Evolutionary conservation across 2,329 filamentous ascomycete species (phyloP), one percentile per base, ranked within the genome.

Genomic region (Diaporthe amygdali): DNA sequence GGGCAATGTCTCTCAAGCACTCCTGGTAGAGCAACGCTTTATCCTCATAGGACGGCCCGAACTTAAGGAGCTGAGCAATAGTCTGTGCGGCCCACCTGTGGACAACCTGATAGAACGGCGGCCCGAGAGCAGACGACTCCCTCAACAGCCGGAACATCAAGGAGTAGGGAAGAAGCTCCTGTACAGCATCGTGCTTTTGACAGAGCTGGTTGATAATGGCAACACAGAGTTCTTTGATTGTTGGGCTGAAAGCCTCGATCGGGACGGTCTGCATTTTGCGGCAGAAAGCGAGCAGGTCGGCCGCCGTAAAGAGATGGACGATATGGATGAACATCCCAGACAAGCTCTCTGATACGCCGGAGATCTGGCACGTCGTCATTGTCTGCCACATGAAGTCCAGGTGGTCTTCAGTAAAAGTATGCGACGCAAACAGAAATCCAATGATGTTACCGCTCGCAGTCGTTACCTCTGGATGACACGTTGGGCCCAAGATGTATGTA

Each of bases 391-490:
- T 89, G 20, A 89, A 87, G 77, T 97, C 93, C 1, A 93, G 93
- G 77, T 97, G 92, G 25, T 87, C 82, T 41, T 90, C 81, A 0
- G 88, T 89, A 80, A 96, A 97, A 17, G 90, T 92, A 68, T 87
- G 87, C 0, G 94, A 96, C 17, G 96, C 93, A 27, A 94, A 89
- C 66, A 98, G 85, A 77, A 98, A 98, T 0, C 94, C 94, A 59
- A 98, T 86, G 67, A 98, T 93, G 74, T 97, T 97, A 49, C 88
- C 87, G 77, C 94, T 94, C 75, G 95, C 91, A 44, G 88, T 87
- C 25, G 97, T 96, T 67, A 98, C 90, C 78, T 97, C 95, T 1
- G 95, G 94, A 77, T 98, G 96, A 39, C 96, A 98, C 69, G 95
- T 95, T 17, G 96, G 91, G 2, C 96, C 94, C 66, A 98, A 89